A percentile compares a stretch with the other conserved stretches of the same genome.
These are phyloP conservation scores for Pisolithus microcarpus DNA, from an alignment of 768 basidiomycete species.

Conservation along the genomic window DNA sequence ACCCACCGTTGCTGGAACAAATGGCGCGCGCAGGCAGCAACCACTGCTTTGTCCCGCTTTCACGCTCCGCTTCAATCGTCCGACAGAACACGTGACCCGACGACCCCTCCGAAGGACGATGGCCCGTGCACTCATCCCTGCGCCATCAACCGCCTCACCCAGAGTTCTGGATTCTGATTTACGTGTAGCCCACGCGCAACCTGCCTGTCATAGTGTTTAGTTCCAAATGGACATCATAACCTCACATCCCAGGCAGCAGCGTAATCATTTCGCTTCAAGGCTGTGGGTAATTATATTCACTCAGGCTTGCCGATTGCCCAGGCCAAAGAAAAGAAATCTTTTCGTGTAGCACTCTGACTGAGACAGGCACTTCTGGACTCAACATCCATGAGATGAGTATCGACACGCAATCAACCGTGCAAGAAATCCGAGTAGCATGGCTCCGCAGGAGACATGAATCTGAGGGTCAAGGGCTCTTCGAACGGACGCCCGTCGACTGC, in stretches of 20 bases:
- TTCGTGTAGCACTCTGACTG: neutral
- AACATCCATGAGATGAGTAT: neutral
- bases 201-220: neutral
- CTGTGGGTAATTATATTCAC: neutral
- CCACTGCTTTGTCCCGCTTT: slow-evolving; percentile 14
- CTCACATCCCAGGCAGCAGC: neutral
- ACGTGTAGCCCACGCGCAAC: neutral
- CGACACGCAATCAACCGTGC: neutral
- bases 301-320: neutral
- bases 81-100: slow-evolving; percentile 1
- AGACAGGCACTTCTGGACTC: too few species aligned
- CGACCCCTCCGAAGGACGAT: neutral
- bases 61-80: slow-evolving; percentile 19
- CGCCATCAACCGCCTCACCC: too few species aligned
- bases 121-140: slow-evolving; percentile 10
- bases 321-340: neutral
- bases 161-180: neutral
- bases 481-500: too few species aligned
- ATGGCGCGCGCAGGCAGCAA: slow-evolving; percentile 57
- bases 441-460: neutral
- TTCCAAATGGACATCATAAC: too few species aligned
- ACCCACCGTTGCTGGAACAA: slow-evolving; percentile 32
- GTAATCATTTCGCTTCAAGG: neutral
- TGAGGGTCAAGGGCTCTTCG: neutral
- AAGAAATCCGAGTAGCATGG: neutral